phyloP scores from a whole-genome alignment of 148 eudicot genomes.

The Vaccinium myrtillus region DNA sequence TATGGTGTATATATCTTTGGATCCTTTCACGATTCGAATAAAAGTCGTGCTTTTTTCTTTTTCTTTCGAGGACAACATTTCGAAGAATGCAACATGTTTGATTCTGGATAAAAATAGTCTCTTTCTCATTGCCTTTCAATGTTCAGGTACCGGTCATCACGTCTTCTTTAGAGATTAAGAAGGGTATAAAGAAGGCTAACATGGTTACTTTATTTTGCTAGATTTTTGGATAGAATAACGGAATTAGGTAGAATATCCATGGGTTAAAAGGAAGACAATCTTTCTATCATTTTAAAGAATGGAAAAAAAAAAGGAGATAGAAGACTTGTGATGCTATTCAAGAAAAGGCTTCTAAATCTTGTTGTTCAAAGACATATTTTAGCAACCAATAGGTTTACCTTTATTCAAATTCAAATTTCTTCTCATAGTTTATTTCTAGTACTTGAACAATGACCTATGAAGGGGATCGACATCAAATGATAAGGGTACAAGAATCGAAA shows the following conservation, averaged over 20 bases:
- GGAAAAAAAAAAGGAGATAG: background rate
- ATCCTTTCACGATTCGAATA: background rate
- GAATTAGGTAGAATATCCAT: background rate
- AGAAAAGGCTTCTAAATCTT: background rate
- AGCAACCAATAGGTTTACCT: background rate
- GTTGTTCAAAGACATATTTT: background rate
- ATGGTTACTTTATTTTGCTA: background rate
- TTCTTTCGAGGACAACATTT: background rate
- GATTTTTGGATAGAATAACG: background rate
- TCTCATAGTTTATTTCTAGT: background rate
- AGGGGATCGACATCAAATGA: background rate
- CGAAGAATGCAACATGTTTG: background rate
- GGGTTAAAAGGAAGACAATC: background rate
- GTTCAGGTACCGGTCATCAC: background rate
- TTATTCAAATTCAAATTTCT: background rate
- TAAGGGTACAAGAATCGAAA: background rate
- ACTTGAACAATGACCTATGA: background rate
- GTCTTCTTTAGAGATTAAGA: background rate
- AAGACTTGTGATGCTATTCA: background rate
- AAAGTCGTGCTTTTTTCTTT: background rate
- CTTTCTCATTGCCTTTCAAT: background rate
- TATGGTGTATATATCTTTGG: background rate
- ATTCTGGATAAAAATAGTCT: background rate
- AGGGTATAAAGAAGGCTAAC: background rate
- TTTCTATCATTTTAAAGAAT: background rate